Base-by-base conservation (phyloP, 805 yeast genomes). In the Starmerella gropengiesseri region DNA sequence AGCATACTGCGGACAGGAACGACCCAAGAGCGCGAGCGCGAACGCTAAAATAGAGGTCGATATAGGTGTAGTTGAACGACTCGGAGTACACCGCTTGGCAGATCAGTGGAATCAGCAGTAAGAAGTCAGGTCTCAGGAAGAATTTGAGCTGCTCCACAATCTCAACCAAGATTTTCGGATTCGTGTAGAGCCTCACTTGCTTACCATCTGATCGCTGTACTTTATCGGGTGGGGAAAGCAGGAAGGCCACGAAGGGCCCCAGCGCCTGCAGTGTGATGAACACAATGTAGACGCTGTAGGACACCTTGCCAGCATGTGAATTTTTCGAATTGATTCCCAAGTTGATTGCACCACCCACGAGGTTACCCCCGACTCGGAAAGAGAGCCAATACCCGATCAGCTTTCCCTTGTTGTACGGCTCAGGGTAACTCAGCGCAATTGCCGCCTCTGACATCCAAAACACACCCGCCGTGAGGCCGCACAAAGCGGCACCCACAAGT, bases 1-100 rank as follows among this genome's bases (percentile, higher is more conserved):
- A 78, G 45, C 71, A 32, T 71, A 74, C 71, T 56, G 75, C 78
- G 37, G 71, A 58, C 34, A 70, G 57, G 69, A 67, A 39, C 64
- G 65, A 25, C 58, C 75, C 75, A 50, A 74, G 66, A 4, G 79
- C 70, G 49, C 80, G 66, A 12, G 80, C 71, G 55, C 78, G 63
- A 38, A 73, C 57, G 49, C 67, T 69, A 58, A 74, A 74, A 44
- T 71, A 64, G 26, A 66, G 69, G 21, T 36, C 50, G 19, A 44
- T 27, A 32, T 47, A 47, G 13, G 50, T 47, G 43, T 25, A 38
- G 17, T 27, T 41, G 31, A 45, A 39, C 5, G 51, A 33, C 27
- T 49, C 53, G 12, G 50, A 25, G 28, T 26, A 47, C 13, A 49
- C 52, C 2, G 52, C 48, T 22, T 44, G 48, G 14, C 44, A 31